Base-by-base conservation (phyloP, 2,329 filamentous ascomycete genomes). In the Aspergillus bombycis region DNA sequence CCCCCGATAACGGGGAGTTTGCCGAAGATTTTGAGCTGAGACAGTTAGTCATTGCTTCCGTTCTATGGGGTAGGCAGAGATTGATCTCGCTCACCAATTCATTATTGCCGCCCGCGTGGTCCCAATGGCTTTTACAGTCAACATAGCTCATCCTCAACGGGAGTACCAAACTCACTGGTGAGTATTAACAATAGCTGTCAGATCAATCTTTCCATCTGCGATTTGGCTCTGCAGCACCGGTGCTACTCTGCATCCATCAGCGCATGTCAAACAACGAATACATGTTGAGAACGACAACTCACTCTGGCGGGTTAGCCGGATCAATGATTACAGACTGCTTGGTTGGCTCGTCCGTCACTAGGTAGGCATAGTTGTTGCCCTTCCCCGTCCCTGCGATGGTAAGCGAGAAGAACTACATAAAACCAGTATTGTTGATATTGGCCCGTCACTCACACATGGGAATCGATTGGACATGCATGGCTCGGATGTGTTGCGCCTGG, bases 161-260 rank as follows among this genome's bases (percentile, higher is more conserved):
- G 8, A 19, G 16, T 19, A 23, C 4, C 38, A 54, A 28, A 79
- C 91, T 79, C 82, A 97, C 94, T 98, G 94, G 74, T 99, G 95
- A 1, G 95, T 99, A 76, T 99, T 99, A 72, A 98, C 89, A 74
- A 99, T 96, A 57, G 89, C 91, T 28, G 86, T 93, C 66, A 99
- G 81, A 71, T 96, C 94, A 74, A 97, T 92, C 70, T 87, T 86
- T 19, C 90, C 89, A 26, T 83, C 81, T 46, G 88, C 80, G 7
- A 92, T 89, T 64, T 91, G 89, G 68, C 93, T 85, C 75, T 94
- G 89, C 58, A 99, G 80, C 11, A 85, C 82, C 14, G 88, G 87
- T 4, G 86, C 76, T 5, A 90, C 88, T 70, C 88, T 89, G 58
- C 4, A 50, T 55, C 7, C 64, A 30, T 43, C 36, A 67, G 34